Conservation (phyloP, 331 rosid species). For the Pyrus hybrid region DNA sequence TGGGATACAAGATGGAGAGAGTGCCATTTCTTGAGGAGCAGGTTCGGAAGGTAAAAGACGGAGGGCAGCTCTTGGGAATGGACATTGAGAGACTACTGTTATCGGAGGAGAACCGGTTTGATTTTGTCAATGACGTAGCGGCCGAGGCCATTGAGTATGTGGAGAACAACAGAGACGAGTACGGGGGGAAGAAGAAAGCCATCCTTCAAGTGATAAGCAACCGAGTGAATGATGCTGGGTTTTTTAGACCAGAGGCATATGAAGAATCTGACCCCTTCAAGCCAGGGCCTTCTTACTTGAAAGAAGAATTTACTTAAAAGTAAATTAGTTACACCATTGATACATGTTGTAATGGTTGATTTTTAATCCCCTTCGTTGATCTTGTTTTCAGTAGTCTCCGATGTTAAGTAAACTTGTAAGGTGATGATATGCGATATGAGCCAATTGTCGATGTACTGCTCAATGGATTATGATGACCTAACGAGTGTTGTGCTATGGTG, state of each 20-base stretch:
- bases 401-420: too few relatives aligned
- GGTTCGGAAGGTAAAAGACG: slow-evolving; percentile 59
- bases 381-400: too few relatives aligned
- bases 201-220: slow-evolving; percentile 81
- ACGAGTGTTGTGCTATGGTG: not conserved
- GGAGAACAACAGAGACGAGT: slow-evolving; percentile 69
- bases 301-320: slow-evolving; percentile 45
- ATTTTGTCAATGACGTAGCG: slow-evolving; percentile 83
- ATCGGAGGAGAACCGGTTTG: slow-evolving; percentile 76
- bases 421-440: not conserved
- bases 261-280: slow-evolving; percentile 67
- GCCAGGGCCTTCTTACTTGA: slow-evolving; percentile 67
- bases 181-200: slow-evolving; percentile 85
- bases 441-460: not conserved
- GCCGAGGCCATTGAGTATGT: slow-evolving; percentile 75
- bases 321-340: not conserved
- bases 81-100: slow-evolving; percentile 66
- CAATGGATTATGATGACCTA: not conserved
- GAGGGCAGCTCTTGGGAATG: slow-evolving; percentile 56
- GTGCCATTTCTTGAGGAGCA: slow-evolving; percentile 91
- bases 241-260: slow-evolving; percentile 73
- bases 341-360: too few relatives aligned
- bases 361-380: too few relatives aligned
- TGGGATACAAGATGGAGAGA: slow-evolving; percentile 50
- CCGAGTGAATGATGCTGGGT: slow-evolving; percentile 72